Conservation (phyloP, 2,329 filamentous ascomycete genomes). For the Fusarium denticulatum region DNA sequence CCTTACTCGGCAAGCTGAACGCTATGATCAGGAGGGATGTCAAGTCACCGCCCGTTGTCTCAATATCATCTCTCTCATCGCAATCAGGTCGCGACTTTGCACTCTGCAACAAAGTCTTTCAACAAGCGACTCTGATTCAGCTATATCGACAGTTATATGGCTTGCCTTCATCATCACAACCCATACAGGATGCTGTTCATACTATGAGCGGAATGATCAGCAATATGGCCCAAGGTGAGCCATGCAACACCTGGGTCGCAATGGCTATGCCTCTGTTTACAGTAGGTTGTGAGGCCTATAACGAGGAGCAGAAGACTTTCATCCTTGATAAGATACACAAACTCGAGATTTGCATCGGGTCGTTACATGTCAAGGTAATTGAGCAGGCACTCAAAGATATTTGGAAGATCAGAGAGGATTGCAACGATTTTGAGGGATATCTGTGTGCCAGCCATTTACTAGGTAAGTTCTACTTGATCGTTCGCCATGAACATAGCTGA, state of each 20-base stretch:
- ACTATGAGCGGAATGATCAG: conserved; percentile 37
- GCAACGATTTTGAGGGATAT: conserved; percentile 25
- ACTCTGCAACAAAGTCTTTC: conserved; percentile 42
- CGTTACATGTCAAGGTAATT: conserved; percentile 41
- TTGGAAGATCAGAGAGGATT: conserved; percentile 38
- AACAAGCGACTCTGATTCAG: conserved; percentile 43
- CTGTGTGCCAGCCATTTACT: conserved; percentile 38
- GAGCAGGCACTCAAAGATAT: conserved; percentile 41
- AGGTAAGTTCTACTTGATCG: no score
- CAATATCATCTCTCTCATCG: conserved; percentile 36
- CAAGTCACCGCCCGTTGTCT: conserved; percentile 22
- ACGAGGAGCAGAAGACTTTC: conserved; percentile 28
- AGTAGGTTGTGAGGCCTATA: conserved; percentile 42
- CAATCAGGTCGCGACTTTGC: conserved; percentile 40
- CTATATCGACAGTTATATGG: conserved; percentile 40
- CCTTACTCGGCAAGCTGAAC: conserved; percentile 36
- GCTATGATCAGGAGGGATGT: conserved; percentile 41
- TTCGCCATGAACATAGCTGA: no score
- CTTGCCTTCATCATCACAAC: conserved; percentile 24
- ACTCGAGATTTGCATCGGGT: conserved; percentile 40
- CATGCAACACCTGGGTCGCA: conserved; percentile 46
- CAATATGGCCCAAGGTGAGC: conserved; percentile 44
- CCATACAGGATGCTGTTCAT: conserved; percentile 29
- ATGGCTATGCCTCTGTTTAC: conserved; percentile 47
- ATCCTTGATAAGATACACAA: conserved; percentile 42